These are phyloP conservation scores for Aureobasidium sp. DNA, from an alignment of 2,329 filamentous ascomycete species.

Conservation along the genomic window DNA sequence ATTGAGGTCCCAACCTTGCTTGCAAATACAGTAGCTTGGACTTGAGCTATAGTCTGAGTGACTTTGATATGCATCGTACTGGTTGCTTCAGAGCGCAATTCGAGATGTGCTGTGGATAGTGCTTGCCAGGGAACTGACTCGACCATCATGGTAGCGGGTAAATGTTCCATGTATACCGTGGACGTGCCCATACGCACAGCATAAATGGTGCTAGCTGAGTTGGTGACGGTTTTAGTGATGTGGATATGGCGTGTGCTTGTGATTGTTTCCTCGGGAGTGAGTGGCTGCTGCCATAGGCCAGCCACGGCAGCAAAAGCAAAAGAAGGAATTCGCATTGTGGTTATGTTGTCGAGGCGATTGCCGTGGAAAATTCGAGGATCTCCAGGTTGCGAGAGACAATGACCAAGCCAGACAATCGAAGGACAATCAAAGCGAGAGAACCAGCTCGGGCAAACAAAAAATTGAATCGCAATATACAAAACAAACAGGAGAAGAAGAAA, in stretches of 20 bases:
- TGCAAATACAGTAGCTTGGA: not conserved
- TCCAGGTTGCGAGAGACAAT: not conserved
- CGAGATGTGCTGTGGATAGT: not conserved
- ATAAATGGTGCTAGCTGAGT: not conserved
- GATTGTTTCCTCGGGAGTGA: not conserved
- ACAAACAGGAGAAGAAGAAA: not conserved
- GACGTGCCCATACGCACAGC: not conserved
- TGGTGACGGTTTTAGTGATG: not conserved
- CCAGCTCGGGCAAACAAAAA: not conserved
- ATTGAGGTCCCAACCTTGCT: slow-evolving; percentile 2
- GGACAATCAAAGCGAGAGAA: not conserved
- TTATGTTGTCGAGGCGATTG: not conserved
- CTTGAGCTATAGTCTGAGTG: not conserved
- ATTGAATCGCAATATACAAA: not conserved
- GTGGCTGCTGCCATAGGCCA: slow-evolving; percentile 13
- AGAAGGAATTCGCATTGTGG: not conserved
- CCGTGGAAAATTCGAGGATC: not conserved
- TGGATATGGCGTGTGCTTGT: not conserved
- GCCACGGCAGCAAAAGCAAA: slow-evolving; percentile 3
- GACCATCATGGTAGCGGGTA: not conserved
- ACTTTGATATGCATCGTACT: slow-evolving; percentile 8
- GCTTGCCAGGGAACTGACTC: not conserved
- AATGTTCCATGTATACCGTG: not conserved
- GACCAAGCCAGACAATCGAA: not conserved
- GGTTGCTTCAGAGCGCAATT: not conserved